phyloP scores from a whole-genome alignment of 208 protist genomes.

The Jaenimonas drosophilae region DNA sequence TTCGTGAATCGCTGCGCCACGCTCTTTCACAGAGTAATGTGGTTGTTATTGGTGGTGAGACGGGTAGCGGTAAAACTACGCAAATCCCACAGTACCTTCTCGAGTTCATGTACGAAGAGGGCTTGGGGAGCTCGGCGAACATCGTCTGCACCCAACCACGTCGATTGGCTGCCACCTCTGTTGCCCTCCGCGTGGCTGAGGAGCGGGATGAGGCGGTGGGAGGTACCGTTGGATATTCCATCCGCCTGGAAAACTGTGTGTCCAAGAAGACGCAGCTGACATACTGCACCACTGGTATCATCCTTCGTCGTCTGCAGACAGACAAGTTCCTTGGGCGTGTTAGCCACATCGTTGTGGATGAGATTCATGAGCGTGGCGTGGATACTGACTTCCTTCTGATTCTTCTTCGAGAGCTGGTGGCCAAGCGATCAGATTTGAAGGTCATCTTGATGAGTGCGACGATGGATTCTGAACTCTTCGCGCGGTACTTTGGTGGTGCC shows the following conservation, averaged over 20 bases:
- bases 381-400: conserved; percentile 94
- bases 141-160: conserved; percentile 93
- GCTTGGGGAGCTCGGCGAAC: conserved; percentile 73
- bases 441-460: conserved; percentile 94
- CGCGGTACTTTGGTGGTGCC: conserved; percentile 87
- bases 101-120: conserved; percentile 87
- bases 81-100: conserved; percentile 95
- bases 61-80: conserved; percentile 97
- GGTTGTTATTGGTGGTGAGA: conserved; percentile 94
- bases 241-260: conserved; percentile 89
- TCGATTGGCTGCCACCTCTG: conserved; percentile 88
- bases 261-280: conserved; percentile 80
- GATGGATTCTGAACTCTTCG: conserved; percentile 91
- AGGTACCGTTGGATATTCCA: conserved; percentile 87
- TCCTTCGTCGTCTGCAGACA: conserved; percentile 83
- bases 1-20: conserved; percentile 52
- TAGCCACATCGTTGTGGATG: conserved; percentile 92
- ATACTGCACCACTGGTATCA: conserved; percentile 93
- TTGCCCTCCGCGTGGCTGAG: conserved; percentile 89
- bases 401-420: conserved; percentile 82
- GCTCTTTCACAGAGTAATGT: conserved; percentile 74
- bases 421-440: conserved; percentile 60
- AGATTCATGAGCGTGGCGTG: conserved; percentile 96
- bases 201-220: conserved; percentile 88
- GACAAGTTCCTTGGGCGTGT: conserved; percentile 82